Evolutionary conservation across 306 rosid genomes (phyloP).

Genomic region (Ormosia emarginata): DNA sequence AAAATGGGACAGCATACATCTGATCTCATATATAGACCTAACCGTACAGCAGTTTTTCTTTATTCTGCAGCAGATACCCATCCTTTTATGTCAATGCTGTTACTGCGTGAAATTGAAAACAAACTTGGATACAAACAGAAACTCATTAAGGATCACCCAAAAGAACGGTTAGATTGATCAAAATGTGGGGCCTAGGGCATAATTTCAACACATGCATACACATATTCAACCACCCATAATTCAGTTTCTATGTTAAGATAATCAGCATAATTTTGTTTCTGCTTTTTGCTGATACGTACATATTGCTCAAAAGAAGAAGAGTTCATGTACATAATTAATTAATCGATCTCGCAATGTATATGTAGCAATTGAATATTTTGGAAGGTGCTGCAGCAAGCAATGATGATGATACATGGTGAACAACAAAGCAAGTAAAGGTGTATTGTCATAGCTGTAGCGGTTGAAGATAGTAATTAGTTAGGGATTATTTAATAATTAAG

Average conservation of each 20-base stretch:
- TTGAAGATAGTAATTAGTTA: background rate
- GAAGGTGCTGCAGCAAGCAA: background rate
- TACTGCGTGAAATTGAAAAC: background rate
- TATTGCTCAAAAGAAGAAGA: background rate
- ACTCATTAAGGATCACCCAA: conserved; percentile 8
- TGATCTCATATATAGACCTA: background rate
- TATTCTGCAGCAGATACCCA: background rate
- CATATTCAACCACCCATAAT: background rate
- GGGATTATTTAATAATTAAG: background rate
- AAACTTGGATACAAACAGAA: conserved; percentile 19
- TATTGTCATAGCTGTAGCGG: background rate
- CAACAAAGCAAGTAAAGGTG: background rate
- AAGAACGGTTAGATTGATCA: background rate
- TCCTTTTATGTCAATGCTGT: conserved; percentile 3
- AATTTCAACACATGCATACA: background rate
- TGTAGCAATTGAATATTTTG: background rate
- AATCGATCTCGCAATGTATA: background rate
- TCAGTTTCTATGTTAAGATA: background rate
- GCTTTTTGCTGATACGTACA: background rate
- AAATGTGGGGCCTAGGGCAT: conserved; percentile 10
- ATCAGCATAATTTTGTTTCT: background rate
- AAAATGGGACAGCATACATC: background rate
- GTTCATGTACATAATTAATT: background rate
- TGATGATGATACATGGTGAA: background rate
- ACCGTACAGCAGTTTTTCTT: conserved; percentile 4